phyloP scores from a whole-genome alignment of 2,329 filamentous ascomycete genomes.

The Metarhizium humberi region DNA sequence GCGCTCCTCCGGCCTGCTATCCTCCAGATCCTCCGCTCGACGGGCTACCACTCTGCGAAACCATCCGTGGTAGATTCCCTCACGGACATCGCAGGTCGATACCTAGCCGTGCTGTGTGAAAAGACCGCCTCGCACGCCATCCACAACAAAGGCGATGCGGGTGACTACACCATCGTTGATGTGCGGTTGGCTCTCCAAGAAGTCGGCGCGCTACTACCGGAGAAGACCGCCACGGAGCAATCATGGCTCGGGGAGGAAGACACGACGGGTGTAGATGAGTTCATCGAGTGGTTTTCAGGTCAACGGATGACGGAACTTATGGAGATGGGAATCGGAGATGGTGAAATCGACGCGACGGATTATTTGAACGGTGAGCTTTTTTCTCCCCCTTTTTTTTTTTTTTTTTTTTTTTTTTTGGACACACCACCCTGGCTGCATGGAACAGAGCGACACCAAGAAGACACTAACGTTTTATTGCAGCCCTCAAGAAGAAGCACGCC shows the following conservation, averaged over 20 bases:
- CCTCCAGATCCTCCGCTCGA: slow-evolving; percentile 83
- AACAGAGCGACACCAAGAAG: background rate
- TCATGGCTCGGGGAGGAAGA: slow-evolving; percentile 66
- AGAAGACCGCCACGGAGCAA: slow-evolving; percentile 59
- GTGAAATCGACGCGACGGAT: slow-evolving; percentile 54
- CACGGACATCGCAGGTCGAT: slow-evolving; percentile 78
- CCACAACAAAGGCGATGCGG: slow-evolving; percentile 53
- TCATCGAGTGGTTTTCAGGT: slow-evolving; percentile 71
- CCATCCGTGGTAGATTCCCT: slow-evolving; percentile 78
- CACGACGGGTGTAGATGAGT: slow-evolving; percentile 64
- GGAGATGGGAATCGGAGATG: slow-evolving; percentile 67
- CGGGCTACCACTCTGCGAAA: slow-evolving; percentile 77
- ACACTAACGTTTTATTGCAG: slow-evolving; percentile 26
- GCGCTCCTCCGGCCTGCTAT: slow-evolving; percentile 78
- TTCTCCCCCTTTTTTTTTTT: background rate
- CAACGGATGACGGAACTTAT: slow-evolving; percentile 69
- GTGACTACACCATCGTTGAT: slow-evolving; percentile 51
- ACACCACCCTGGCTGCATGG: background rate
- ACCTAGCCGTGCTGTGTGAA: slow-evolving; percentile 66
- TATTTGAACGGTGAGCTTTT: slow-evolving; percentile 54
- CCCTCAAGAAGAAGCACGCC: slow-evolving; percentile 85
- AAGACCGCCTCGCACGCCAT: slow-evolving; percentile 62
- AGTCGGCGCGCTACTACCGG: slow-evolving; percentile 63
- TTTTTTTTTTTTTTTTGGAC: background rate
- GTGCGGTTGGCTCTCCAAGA: slow-evolving; percentile 80